A percentile compares a stretch with the other conserved stretches of the same genome.
These are phyloP conservation scores for Eudorina sp. DNA, from an alignment of 139 green algal species.

Conservation along the genomic window DNA sequence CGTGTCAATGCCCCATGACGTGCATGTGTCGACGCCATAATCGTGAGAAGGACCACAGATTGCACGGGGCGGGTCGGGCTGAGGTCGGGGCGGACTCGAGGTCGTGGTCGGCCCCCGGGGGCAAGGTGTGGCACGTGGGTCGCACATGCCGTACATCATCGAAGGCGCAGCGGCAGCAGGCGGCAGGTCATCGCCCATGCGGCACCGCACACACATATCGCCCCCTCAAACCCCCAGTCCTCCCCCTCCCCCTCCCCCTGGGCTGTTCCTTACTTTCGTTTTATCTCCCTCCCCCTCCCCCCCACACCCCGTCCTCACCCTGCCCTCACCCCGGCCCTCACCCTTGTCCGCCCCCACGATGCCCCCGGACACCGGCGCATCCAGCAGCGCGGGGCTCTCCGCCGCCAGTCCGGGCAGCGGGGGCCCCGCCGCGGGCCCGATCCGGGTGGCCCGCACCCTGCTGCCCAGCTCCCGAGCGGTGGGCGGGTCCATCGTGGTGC, in stretches of 20 bases:
- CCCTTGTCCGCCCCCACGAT: constrained; percentile 69
- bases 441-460: neutral
- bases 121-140: too few species aligned
- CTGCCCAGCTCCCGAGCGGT: constrained; percentile 4
- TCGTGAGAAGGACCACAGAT: too few species aligned
- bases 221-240: too few species aligned
- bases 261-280: too few species aligned
- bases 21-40: too few species aligned
- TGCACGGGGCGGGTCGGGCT: too few species aligned
- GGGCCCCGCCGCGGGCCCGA: neutral
- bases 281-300: neutral
- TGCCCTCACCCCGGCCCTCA: neutral
- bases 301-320: neutral
- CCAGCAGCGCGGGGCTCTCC: constrained; percentile 58
- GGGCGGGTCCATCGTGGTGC: constrained; percentile 28
- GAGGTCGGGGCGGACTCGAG: too few species aligned
- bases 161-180: too few species aligned
- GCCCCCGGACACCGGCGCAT: constrained; percentile 79
- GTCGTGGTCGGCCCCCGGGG: too few species aligned
- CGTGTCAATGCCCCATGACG: too few species aligned
- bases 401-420: constrained; percentile 27
- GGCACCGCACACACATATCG: neutral
- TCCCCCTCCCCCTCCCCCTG: neutral
- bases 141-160: too few species aligned
- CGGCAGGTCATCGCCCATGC: too few species aligned